Evolutionary conservation across 306 rosid species (phyloP).

Genomic region (Ormosia emarginata): DNA sequence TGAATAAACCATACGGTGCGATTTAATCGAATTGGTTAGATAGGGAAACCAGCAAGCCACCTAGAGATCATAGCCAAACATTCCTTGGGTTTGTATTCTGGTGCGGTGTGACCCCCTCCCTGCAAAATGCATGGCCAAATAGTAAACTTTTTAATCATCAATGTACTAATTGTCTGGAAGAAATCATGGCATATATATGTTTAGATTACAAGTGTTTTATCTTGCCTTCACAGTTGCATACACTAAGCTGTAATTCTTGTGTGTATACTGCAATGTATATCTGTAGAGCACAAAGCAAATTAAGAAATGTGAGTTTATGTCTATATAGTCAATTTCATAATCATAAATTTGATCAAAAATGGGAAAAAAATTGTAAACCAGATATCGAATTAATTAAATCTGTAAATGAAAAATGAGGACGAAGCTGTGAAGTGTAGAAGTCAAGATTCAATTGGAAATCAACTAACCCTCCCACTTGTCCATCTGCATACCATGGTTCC

Average conservation of each 20-base stretch:
- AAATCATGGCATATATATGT: not conserved
- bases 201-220: not conserved
- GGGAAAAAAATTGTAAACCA: not conserved
- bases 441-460: not conserved
- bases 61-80: not conserved
- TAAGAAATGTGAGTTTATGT: not conserved
- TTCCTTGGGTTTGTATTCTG: conserved; percentile 22
- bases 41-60: not conserved
- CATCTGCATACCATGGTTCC: conserved; percentile 28
- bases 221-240: conserved; percentile 1
- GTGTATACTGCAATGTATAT: not conserved
- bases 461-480: conserved; percentile 37
- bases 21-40: not conserved
- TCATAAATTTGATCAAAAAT: too few relatives aligned
- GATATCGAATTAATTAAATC: too few relatives aligned
- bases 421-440: not conserved
- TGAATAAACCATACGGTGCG: too few relatives aligned
- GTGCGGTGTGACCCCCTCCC: conserved; percentile 39
- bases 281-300: not conserved
- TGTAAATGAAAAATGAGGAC: not conserved
- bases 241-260: not conserved
- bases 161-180: not conserved
- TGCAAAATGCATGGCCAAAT: not conserved
- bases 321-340: not conserved
- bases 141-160: not conserved